Evolutionary conservation across 208 protist species (phyloP), one percentile per base, ranked within the genome.

Genomic region (Acanthamoeba sp.): DNA sequence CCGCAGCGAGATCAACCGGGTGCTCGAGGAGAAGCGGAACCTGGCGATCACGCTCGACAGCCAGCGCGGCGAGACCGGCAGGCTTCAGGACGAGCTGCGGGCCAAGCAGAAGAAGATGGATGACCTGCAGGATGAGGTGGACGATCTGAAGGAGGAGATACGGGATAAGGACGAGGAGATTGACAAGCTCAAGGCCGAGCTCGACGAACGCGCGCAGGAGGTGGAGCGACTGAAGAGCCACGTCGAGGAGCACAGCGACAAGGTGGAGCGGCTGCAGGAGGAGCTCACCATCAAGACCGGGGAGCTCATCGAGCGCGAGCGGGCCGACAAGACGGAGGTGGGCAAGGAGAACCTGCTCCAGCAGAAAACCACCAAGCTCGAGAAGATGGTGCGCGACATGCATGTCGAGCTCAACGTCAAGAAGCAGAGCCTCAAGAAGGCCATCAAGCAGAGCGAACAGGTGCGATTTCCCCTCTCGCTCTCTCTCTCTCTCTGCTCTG

Each of bases 311-410:
- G 85, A 91, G 42, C 52, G 62, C 52, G 85, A 91, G 62, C 52
- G 62, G 16, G 85, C 52, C 36, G 85, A 91, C 27, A 91, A 91
- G 62, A 87, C 78, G 2, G 78, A 87, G 48, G 62, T 91, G 55
- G 85, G 85, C 38, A 91, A 76, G 62, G 85, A 91, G 85, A 76
- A 50, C 55, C 85, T 91, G 18, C 62, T 91, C 12, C 85, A 91
- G 62, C 85, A 91, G 55, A 91, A 91, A 40, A 71, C 85, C 32
- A 76, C 85, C 38, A 91, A 91, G 85, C 40, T 91, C 22, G 85
- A 91, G 62, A 91, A 91, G 57, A 91, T 91, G 85, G 85, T 91
- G 52, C 52, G 85, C 24, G 85, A 91, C 36, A 91, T 91, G 85
- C 85, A 91, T 16, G 85, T 91, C 32, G 85, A 91, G 57, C 62